Evolutionary conservation across 257 asterid genomes (phyloP).

Genomic region (Nicotiana knightiana): DNA sequence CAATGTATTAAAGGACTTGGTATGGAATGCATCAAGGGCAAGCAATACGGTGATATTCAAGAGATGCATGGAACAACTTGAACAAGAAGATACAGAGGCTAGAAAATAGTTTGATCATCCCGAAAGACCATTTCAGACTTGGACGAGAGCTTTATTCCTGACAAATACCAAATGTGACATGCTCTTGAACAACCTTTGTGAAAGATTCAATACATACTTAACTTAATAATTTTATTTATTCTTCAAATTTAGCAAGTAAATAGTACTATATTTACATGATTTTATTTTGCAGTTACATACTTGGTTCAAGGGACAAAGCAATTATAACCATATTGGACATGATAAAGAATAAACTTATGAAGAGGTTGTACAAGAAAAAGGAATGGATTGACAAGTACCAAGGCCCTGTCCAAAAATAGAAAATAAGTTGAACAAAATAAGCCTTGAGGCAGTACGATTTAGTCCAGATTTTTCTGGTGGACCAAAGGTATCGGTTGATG

Average conservation of each 20-base stretch:
- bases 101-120: background rate
- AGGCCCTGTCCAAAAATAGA: background rate
- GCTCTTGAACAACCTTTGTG: too few species aligned
- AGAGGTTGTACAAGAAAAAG: background rate
- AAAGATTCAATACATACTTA: background rate
- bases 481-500: too few species aligned
- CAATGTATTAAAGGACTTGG: background rate
- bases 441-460: too few species aligned
- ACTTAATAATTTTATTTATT: too few species aligned
- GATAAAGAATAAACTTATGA: background rate
- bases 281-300: too few species aligned
- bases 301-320: too few species aligned
- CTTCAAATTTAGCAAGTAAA: too few species aligned
- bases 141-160: background rate
- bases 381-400: background rate
- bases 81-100: background rate
- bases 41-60: background rate
- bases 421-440: too few species aligned
- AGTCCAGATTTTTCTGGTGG: too few species aligned
- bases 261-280: too few species aligned
- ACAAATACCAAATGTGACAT: too few species aligned
- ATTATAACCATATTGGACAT: too few species aligned
- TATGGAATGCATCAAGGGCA: background rate
- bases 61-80: background rate
- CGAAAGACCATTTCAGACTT: background rate